A percentile compares a stretch with the other conserved stretches of the same genome.
Conservation (phyloP, 495 filamentous ascomycete genomes). For the Aspergillus olivimuriae region DNA sequence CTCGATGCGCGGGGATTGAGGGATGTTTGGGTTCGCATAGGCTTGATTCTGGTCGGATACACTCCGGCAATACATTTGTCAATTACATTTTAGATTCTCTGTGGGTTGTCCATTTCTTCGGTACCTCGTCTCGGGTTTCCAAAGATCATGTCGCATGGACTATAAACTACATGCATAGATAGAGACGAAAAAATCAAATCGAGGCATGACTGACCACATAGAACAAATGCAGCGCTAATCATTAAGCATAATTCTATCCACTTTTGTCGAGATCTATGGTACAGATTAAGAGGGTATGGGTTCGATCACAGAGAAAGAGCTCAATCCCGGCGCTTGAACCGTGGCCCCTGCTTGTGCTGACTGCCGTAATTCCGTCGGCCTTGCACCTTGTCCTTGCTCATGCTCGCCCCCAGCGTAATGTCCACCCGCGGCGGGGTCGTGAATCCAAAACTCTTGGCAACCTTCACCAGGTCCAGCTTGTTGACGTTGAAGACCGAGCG, state of each 20-base stretch:
- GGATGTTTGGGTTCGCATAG: too few relatives aligned
- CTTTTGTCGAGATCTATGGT: neutral
- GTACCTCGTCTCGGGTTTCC: too few relatives aligned
- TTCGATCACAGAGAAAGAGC: too few relatives aligned
- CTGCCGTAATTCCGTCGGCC: conserved; percentile 77
- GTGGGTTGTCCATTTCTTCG: too few relatives aligned
- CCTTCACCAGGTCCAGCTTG: conserved; percentile 87
- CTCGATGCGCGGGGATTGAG: too few relatives aligned
- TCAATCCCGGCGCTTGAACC: conserved; percentile 41
- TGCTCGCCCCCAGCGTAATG: conserved; percentile 77
- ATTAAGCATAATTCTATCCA: neutral
- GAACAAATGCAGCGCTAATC: neutral
- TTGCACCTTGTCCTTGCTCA: conserved; percentile 83
- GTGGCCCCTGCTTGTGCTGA: conserved; percentile 44
- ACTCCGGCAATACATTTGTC: too few relatives aligned
- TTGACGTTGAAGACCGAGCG: conserved; percentile 89
- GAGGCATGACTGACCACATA: neutral
- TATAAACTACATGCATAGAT: too few relatives aligned
- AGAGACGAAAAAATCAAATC: neutral
- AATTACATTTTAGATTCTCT: too few relatives aligned
- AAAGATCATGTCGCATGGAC: too few relatives aligned
- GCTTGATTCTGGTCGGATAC: too few relatives aligned
- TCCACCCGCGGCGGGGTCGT: conserved; percentile 83
- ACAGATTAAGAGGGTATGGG: too few relatives aligned
- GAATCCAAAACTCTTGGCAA: conserved; percentile 94